Conservation (phyloP, 2,329 filamentous ascomycete genomes). For the Cryoendolithus antarcticus region DNA sequence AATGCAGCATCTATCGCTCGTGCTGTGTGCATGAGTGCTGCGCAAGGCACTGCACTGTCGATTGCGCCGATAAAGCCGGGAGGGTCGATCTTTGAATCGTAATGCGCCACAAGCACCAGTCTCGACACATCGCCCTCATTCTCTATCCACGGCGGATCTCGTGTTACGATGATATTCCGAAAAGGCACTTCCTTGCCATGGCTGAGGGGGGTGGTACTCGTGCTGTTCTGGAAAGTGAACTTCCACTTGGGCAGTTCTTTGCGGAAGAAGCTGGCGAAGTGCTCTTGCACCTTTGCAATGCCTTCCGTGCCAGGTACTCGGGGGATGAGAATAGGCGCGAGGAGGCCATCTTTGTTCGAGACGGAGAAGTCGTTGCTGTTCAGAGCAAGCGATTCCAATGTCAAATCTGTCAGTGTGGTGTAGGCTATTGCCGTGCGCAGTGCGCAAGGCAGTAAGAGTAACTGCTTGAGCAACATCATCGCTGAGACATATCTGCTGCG, state of each 20-base stretch:
- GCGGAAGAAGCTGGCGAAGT: conserved; percentile 75
- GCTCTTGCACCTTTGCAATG: conserved; percentile 57
- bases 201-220: conserved; percentile 65
- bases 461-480: conserved; percentile 12
- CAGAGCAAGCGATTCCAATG: conserved; percentile 59
- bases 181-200: conserved; percentile 65
- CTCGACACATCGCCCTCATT: conserved; percentile 59
- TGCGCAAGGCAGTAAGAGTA: conserved; percentile 20
- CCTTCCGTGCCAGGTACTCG: conserved; percentile 81
- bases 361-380: conserved; percentile 61
- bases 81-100: conserved; percentile 72
- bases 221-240: conserved; percentile 80
- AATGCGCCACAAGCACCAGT: conserved; percentile 83
- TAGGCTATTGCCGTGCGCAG: conserved; percentile 34
- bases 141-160: conserved; percentile 73
- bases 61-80: conserved; percentile 85
- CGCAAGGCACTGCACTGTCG: conserved; percentile 88
- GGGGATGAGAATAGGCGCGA: conserved; percentile 76
- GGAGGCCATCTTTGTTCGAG: conserved; percentile 51
- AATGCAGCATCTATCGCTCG: conserved; percentile 67
- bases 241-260: conserved; percentile 65
- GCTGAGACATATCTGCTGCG: background rate
- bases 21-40: conserved; percentile 80
- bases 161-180: conserved; percentile 69
- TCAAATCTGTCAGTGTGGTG: conserved; percentile 57